phyloP scores from a whole-genome alignment of 2,329 filamentous ascomycete species.

The Leptosphaerulina australis region DNA sequence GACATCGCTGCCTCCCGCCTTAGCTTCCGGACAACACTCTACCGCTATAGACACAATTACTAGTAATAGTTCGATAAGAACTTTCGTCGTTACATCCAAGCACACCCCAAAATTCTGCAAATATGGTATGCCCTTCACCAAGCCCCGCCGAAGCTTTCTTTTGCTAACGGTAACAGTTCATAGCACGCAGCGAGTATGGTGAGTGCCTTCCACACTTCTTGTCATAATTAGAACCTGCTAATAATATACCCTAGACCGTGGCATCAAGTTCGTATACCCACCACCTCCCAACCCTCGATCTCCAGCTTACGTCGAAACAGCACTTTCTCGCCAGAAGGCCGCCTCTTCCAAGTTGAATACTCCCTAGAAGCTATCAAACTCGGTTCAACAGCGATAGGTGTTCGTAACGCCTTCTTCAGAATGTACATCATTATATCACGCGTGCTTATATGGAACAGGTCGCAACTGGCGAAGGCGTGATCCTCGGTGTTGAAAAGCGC shows the following conservation, averaged over 20 bases:
- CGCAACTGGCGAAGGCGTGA: conserved; percentile 90
- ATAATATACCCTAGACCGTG: conserved; percentile 72
- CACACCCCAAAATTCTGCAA: conserved; percentile 24
- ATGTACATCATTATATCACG: background rate
- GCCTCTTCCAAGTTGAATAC: conserved; percentile 99
- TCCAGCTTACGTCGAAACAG: conserved; percentile 55
- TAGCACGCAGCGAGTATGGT: conserved; percentile 99
- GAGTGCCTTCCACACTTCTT: conserved; percentile 49
- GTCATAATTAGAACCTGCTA: conserved; percentile 22
- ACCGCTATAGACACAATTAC: background rate
- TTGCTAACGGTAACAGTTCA: conserved; percentile 68
- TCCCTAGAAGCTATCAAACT: conserved; percentile 99
- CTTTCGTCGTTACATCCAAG: background rate
- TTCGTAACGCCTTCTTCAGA: conserved; percentile 48
- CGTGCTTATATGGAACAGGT: conserved; percentile 57
- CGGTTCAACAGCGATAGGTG: conserved; percentile 95
- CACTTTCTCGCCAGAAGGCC: conserved; percentile 99
- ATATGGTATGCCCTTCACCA: conserved; percentile 39
- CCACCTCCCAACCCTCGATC: conserved; percentile 16
- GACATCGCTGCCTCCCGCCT: conserved; percentile 14
- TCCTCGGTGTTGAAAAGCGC: conserved; percentile 98
- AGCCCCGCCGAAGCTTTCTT: conserved; percentile 38
- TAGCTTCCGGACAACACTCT: conserved; percentile 1
- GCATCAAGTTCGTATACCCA: conserved; percentile 79
- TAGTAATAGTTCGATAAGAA: background rate